Conservation (phyloP, 2,329 filamentous ascomycete genomes). For the Pseudogymnoascus sp. region DNA sequence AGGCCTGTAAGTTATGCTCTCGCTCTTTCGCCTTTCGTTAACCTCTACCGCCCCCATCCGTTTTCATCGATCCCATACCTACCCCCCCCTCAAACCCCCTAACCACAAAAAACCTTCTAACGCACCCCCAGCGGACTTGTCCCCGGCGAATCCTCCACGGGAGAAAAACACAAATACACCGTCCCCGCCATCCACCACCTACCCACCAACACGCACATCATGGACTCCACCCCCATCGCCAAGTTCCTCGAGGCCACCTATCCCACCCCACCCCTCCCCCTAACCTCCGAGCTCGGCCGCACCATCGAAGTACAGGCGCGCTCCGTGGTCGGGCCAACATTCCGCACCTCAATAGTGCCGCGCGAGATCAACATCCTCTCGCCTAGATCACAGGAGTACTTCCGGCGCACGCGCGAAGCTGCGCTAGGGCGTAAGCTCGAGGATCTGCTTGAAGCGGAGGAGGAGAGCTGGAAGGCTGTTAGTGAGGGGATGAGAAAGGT, state of each 20-base stretch:
- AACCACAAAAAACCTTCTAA: conserved; percentile 8
- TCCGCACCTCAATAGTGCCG: conserved; percentile 30
- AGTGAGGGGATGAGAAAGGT: conserved; percentile 24
- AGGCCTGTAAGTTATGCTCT: conserved; percentile 28
- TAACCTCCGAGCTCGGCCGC: conserved; percentile 31
- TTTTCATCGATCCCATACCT: conserved; percentile 8
- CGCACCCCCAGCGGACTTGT: conserved; percentile 21
- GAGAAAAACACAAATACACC: conserved; percentile 29
- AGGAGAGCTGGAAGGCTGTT: conserved; percentile 24
- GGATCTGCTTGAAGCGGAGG: conserved; percentile 29
- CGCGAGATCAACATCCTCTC: conserved; percentile 33
- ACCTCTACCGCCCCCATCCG: conserved; percentile 6
- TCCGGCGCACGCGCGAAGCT: conserved; percentile 33
- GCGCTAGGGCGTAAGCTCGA: conserved; percentile 31
- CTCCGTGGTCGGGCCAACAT: conserved; percentile 23
- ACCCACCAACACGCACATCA: conserved; percentile 32
- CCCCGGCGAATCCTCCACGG: conserved; percentile 17
- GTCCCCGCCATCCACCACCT: conserved; percentile 36
- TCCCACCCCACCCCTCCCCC: conserved; percentile 28
- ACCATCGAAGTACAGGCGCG: conserved; percentile 29
- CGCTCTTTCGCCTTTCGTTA: conserved; percentile 10
- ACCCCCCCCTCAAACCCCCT: neutral
- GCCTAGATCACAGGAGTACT: conserved; percentile 31
- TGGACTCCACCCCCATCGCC: conserved; percentile 34
- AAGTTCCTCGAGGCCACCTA: conserved; percentile 36